Conservation (phyloP, 164 flowering plant species). For the Taxillus chinensis region DNA sequence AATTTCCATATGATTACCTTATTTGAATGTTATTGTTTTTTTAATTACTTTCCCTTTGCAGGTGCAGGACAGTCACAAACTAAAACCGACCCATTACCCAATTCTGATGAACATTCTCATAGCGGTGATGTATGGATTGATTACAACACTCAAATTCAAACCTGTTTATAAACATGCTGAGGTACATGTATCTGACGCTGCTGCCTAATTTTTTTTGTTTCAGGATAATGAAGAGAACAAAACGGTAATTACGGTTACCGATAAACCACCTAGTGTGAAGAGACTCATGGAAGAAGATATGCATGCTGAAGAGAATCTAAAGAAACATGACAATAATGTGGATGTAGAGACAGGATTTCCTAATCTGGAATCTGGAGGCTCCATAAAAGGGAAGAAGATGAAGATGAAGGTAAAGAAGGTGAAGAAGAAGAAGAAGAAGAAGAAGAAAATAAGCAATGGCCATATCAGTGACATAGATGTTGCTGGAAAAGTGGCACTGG, state of each 20-base stretch:
- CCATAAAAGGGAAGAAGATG: slow-evolving; percentile 16
- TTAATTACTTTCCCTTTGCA: slow-evolving; percentile 12
- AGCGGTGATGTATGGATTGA: slow-evolving; percentile 22
- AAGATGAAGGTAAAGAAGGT: no score
- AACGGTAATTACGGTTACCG: slow-evolving; percentile 10
- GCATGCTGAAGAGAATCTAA: slow-evolving; percentile 28
- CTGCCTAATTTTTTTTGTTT: not conserved
- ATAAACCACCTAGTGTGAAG: slow-evolving; percentile 57
- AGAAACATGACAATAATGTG: slow-evolving; percentile 20
- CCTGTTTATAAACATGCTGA: no score
- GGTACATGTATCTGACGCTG: not conserved
- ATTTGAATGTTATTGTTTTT: no score
- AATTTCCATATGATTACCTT: no score
- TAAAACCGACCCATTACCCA: slow-evolving; percentile 15
- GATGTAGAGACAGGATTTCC: slow-evolving; percentile 5
- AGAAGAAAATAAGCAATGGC: slow-evolving; percentile 25
- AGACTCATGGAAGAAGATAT: slow-evolving; percentile 77
- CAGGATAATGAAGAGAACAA: slow-evolving; percentile 37
- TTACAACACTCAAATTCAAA: not conserved
- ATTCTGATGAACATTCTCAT: not conserved
- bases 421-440: slow-evolving; percentile 7
- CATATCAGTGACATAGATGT: slow-evolving; percentile 19
- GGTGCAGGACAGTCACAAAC: slow-evolving; percentile 25
- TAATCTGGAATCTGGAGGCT: not conserved
- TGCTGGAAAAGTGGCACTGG: slow-evolving; percentile 9